Evolutionary conservation across 371 early-diverging fungal genomes (phyloP), one percentile per base, ranked within the genome.

Genomic region (Nematocida sp.): DNA sequence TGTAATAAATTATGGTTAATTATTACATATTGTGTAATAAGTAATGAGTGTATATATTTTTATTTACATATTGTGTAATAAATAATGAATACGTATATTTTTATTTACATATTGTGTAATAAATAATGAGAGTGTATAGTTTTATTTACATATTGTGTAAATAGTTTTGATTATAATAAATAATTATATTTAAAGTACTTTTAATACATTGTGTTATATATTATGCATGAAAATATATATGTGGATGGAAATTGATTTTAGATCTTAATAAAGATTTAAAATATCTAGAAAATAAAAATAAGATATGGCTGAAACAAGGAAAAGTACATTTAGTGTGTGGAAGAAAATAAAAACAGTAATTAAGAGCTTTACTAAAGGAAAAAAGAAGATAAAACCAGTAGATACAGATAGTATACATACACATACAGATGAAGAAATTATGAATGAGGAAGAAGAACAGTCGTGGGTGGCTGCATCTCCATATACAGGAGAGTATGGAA

Each of bases 211-310:
- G 0, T 33, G 33, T 33, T 33, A 33, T 33, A 33, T 33, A 33
- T 33, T 33, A 33, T 33, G 33, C 33, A 33, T 33, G 33, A 33
- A 2, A 33, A 33, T 33, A 33, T 33, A 33, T 33, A 1, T 33
- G 33, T 33, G 33, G 2, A 2, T 33, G 33, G 33, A 2, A 3
- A 18, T 50, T 42, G 27, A 42, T 33, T 64, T 33, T 64, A 13
- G 64, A 64, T 64, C 42, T 64, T 18, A 9, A 11, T 42, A 64
- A 42, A 64, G 44, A 64, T 64, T 20, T n/a, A 44, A 64, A 64
- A n/a, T 45, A 44, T 2, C 33, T 2, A 20, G 64, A 44, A 64
- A 33, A 33, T 64, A 64, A 64, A 64, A 64, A 64, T 64, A 64
- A 64, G 64, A 33, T 44, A 64, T 64, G 64, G 42, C 44, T 64